Evolutionary conservation across 495 filamentous ascomycete genomes (phyloP).

Genomic region (Podospora didyma): DNA sequence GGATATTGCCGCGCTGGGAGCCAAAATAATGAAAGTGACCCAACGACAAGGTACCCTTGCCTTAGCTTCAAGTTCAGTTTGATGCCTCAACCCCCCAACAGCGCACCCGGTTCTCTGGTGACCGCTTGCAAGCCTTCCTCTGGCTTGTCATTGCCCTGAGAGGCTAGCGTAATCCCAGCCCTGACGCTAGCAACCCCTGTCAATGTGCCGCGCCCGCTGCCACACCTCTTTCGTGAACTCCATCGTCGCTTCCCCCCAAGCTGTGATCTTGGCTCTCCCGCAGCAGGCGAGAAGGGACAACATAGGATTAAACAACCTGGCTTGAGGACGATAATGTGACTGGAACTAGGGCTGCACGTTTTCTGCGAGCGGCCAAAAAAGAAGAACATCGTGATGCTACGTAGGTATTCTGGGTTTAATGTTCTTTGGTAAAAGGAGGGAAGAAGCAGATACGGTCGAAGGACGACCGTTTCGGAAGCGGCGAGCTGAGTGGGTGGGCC

Average conservation of each 20-base stretch:
- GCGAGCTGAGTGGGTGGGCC: no score
- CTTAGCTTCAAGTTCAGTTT: neutral
- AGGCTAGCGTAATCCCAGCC: slow-evolving; percentile 5
- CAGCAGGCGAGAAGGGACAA: neutral
- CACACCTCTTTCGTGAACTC: slow-evolving; percentile 15
- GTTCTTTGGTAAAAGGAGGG: no score
- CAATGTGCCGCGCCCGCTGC: slow-evolving; percentile 13
- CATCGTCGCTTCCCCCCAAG: slow-evolving; percentile 2
- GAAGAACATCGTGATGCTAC: no score
- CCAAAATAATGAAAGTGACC: slow-evolving; percentile 6
- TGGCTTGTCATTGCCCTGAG: neutral
- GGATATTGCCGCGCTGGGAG: slow-evolving; percentile 16
- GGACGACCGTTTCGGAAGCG: no score
- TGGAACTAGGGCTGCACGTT: no score
- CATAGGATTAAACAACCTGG: neutral
- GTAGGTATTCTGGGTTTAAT: no score
- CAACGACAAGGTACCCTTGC: slow-evolving; percentile 12
- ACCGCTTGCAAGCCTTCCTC: slow-evolving; percentile 1
- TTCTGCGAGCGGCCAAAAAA: no score
- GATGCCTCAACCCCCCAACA: slow-evolving; percentile 11
- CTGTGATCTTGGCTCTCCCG: neutral
- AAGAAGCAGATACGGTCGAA: no score
- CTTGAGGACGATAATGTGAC: no score
- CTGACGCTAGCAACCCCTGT: slow-evolving; percentile 23
- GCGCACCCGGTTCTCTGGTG: slow-evolving; percentile 1